Evolutionary conservation across 352 stramenopile genomes (phyloP), one percentile per base, ranked within the genome.

Genomic region (Phytopythium cucurbitacearum): DNA sequence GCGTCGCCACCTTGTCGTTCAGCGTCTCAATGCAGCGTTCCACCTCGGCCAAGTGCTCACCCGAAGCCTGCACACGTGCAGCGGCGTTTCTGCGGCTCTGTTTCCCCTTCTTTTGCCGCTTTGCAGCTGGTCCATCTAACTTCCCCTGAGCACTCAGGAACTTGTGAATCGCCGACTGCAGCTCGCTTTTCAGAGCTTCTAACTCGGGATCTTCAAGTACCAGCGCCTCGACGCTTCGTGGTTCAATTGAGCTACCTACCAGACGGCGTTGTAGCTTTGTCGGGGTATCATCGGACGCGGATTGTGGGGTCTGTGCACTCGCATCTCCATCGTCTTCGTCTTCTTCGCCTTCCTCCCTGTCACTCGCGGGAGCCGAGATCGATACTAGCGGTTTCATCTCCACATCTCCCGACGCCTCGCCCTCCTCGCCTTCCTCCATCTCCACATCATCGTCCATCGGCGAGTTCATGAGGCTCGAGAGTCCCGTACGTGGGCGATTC

Each of bases 81-180:
- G 48, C 46, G 40, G 40, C 54, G 57, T 42, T 60, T 13, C 57
- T 68, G 40, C 58, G 76, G 32, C 16, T 56, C 34, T 78, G 67
- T 49, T 86, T 84, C 48, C 77, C 52, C 54, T 89, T 89, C 63
- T 89, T 91, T 37, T 82, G 73, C 1, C 80, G 67, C 51, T 91
- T 91, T 12, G 69, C 40, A 1, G 66, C 50, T 4, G 80, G 71
- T 2, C 57, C 60, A 33, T 51, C 44, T 28, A 65, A 32, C 16
- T 54, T 70, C 0, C 46, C 61, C 11, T 71, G 61, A 0, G 54
- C 59, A 3, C 35, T 57, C 35, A 68, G 51, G 15, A 75, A 65
- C 48, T 73, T 72, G 7, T 68, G 62, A 8, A 85, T 51, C 2
- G 64, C 61, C 7, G 21, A 28, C n/a, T 80, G 56, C 1, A 88